These are phyloP conservation scores for Malus hybrid DNA, from an alignment of 331 rosid species.

Conservation along the genomic window DNA sequence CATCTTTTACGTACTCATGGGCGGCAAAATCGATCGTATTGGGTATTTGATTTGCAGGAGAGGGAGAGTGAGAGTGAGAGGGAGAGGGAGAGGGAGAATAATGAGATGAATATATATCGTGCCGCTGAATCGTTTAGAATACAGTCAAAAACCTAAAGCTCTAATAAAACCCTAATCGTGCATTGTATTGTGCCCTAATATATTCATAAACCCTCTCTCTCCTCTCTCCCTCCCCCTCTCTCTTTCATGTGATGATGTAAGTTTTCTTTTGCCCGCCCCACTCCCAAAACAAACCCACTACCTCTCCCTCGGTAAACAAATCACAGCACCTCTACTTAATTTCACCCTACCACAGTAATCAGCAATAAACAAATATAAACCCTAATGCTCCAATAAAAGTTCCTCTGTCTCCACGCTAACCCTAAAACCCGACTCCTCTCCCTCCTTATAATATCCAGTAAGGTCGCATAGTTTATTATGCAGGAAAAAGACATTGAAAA, in stretches of 20 bases:
- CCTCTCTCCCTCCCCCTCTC: conserved; percentile 13
- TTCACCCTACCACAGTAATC: conserved; percentile 34
- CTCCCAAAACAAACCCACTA: conserved; percentile 92
- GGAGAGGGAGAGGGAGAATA: conserved; percentile 1
- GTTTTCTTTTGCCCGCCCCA: conserved; percentile 45
- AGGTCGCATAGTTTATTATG: conserved; percentile 31
- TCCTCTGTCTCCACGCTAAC: conserved; percentile 42
- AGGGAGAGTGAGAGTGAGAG: conserved; percentile 6
- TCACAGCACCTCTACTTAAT: conserved; percentile 38
- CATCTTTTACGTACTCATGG: too few relatives aligned
- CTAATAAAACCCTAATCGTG: conserved; percentile 30
- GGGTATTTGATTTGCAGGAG: too few relatives aligned
- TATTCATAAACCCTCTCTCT: background rate
- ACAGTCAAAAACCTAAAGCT: conserved; percentile 41
- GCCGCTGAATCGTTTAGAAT: conserved; percentile 37
- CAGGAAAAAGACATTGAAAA: conserved; percentile 31
- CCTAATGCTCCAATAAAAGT: conserved; percentile 4
- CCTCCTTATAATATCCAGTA: conserved; percentile 10
- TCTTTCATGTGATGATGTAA: conserved; percentile 43
- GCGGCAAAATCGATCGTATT: too few relatives aligned
- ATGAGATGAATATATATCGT: conserved; percentile 32
- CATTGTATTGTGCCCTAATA: conserved; percentile 42
- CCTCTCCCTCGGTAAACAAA: conserved; percentile 59
- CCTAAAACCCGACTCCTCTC: conserved; percentile 1
- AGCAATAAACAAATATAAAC: conserved; percentile 27